phyloP scores from a whole-genome alignment of 805 yeast genomes.

The Tetrapisispora namnaoensis region DNA sequence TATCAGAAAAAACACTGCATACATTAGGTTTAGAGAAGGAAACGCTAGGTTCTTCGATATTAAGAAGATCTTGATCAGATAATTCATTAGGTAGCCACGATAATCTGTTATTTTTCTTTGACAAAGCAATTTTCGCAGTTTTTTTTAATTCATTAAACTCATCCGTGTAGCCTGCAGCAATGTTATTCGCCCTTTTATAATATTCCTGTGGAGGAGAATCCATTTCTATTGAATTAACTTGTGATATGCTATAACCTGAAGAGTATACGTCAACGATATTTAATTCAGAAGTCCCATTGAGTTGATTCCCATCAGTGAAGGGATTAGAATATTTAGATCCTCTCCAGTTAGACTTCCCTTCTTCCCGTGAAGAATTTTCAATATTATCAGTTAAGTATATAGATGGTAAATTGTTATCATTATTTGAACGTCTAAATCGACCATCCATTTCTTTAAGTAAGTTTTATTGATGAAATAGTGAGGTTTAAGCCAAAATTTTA shows the following conservation, averaged over 20 bases:
- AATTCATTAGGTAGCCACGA: background rate
- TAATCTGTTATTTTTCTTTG: background rate
- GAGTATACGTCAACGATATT: background rate
- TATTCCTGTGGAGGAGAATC: background rate
- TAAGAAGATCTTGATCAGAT: background rate
- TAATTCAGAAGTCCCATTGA: background rate
- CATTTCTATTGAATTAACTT: background rate
- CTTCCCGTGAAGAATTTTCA: background rate
- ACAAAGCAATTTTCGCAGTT: background rate
- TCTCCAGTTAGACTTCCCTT: background rate
- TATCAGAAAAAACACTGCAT: background rate
- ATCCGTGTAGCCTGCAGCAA: background rate
- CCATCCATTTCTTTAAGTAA: too few relatives aligned
- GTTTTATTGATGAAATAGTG: too few relatives aligned
- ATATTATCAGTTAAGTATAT: background rate
- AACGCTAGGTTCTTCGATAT: background rate
- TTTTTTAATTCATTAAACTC: background rate
- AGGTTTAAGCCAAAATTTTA: too few relatives aligned
- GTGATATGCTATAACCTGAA: background rate
- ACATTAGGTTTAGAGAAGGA: background rate
- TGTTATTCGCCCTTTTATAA: background rate
- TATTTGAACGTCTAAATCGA: too few relatives aligned
- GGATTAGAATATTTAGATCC: background rate
- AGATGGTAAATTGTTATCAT: too few relatives aligned
- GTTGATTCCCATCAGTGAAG: background rate